Base-by-base conservation (phyloP, 257 asterid species). In the Solanum peruvianum region DNA sequence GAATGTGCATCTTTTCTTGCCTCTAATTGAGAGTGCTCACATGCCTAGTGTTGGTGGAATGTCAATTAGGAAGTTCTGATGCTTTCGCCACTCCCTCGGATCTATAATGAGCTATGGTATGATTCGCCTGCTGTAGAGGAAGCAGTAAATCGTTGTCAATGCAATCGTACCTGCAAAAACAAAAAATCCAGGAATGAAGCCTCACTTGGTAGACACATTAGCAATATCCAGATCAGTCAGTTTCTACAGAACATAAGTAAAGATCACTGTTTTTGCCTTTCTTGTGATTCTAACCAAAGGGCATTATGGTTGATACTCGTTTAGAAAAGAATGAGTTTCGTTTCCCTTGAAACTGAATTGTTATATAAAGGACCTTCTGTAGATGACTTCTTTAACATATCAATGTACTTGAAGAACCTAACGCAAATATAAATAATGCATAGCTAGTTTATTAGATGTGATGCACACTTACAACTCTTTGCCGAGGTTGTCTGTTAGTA, bases 141-240 rank as follows among this genome's bases (percentile, higher is more conserved):
- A 87, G 87, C 75, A 94, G 89, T 81, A 94, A 84, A 71, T 94
- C 95, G 12, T 88, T 88, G 29, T 93, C 95, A 11, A 93, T 91
- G 93, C 91, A 93, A 13, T 93, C 93, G 6, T 88, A 94, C 93
- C 95, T 94, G 93, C 91, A 91, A 84, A 66, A 52, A 27, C 0
- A 27, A 25, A 13, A 52, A 76, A 21, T n/a, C 2, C 31, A 56
- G 41, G 66, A 42, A 23, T 88, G 77, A 80, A 85, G 75, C 20
- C 60, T 58, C 89, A 56, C 5, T 60, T 42, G 44, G 67, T 27
- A 80, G 27, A 27, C 67, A 9, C 42, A 45, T 45, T 16, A 45
- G 12, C 66, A 27, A 45, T 76, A 76, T 14, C 25, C 1, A 20
- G 66, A 78, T 78, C 84, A 78, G 84, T 44, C 8, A 14, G 62